phyloP scores from a whole-genome alignment of 2,329 filamentous ascomycete species.

The Purpureocillium lavendulum region DNA sequence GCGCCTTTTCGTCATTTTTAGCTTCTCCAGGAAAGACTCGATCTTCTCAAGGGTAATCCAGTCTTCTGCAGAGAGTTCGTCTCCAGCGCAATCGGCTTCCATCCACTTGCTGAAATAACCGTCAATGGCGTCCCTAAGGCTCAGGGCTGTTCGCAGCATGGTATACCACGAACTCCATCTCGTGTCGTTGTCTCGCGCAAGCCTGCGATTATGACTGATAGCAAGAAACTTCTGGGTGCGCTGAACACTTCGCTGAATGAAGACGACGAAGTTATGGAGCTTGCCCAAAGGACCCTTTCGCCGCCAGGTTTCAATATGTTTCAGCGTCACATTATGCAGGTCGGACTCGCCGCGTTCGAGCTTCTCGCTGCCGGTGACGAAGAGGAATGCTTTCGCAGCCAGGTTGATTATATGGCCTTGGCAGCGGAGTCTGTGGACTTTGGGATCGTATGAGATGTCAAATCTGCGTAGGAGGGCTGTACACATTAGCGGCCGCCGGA shows the following conservation, averaged over 20 bases:
- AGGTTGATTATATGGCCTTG: conserved; percentile 4
- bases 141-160: conserved; percentile 1
- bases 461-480: conserved; percentile 5
- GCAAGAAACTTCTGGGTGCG: background rate
- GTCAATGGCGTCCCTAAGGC: conserved; percentile 1
- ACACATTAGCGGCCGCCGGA: conserved; percentile 1
- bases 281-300: background rate
- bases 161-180: conserved; percentile 4
- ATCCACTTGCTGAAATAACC: conserved; percentile 5
- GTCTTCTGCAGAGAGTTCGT: conserved; percentile 4
- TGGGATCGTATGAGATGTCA: conserved; percentile 3
- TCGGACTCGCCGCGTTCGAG: conserved; percentile 1
- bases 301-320: background rate
- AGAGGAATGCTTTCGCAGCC: conserved; percentile 4
- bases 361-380: conserved; percentile 5
- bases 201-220: background rate
- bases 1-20: conserved; percentile 6
- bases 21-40: conserved; percentile 6
- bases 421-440: conserved; percentile 4
- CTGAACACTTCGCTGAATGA: background rate
- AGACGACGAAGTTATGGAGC: background rate
- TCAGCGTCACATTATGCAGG: conserved; percentile 3
- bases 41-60: conserved; percentile 5
- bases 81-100: too few relatives aligned
- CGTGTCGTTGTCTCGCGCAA: too few relatives aligned